Conservation (phyloP, 169 alveolate species). For the Cryptosporidium bovis region DNA sequence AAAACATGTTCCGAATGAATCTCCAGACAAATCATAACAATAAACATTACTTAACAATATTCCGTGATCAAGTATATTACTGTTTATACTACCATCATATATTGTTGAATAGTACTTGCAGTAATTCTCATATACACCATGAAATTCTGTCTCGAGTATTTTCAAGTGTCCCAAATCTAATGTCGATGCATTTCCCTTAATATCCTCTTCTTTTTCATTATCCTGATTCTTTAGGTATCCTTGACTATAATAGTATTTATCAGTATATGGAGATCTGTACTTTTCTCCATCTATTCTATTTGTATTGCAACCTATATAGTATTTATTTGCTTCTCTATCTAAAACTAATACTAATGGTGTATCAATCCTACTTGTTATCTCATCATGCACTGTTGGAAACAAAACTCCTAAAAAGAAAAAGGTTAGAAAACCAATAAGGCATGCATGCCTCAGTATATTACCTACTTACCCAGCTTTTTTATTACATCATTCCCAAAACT, state of each 20-base stretch:
- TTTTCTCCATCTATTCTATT: conserved; percentile 27
- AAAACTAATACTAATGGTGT: conserved; percentile 29
- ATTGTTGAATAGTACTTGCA: conserved; percentile 32
- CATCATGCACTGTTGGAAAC: conserved; percentile 1
- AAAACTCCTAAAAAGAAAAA: conserved; percentile 19
- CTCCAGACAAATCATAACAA: conserved; percentile 63
- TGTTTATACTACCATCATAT: background rate
- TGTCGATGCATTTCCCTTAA: background rate
- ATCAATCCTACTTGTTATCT: conserved; percentile 20
- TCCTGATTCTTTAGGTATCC: background rate
- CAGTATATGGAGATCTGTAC: conserved; percentile 62
- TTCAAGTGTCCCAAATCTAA: conserved; percentile 34
- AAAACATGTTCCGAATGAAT: conserved; percentile 71
- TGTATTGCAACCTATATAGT: conserved; percentile 59
- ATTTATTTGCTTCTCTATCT: conserved; percentile 33
- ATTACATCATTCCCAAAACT: conserved; percentile 4
- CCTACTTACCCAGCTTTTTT: conserved; percentile 38
- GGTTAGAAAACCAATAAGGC: background rate
- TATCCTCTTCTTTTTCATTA: conserved; percentile 1
- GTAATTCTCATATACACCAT: conserved; percentile 26
- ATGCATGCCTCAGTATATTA: background rate
- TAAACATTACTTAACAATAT: conserved; percentile 59
- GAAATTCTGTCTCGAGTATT: conserved; percentile 44
- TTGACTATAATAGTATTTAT: conserved; percentile 7
- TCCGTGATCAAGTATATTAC: conserved; percentile 33